Evolutionary conservation across 805 yeast genomes (phyloP).

Genomic region (Candida qinlingensis): DNA sequence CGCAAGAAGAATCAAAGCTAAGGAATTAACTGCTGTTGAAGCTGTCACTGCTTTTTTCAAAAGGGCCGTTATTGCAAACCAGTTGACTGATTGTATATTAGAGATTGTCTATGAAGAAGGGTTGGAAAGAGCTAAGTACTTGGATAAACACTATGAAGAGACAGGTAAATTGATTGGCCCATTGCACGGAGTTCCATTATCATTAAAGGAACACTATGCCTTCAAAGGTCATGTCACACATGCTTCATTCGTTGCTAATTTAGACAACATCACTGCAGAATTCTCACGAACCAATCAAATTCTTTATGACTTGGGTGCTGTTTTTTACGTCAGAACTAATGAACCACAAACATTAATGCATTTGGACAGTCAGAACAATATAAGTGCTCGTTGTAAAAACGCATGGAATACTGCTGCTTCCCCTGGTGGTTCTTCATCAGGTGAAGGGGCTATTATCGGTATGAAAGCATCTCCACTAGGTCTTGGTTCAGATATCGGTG

Average conservation of each 20-base stretch:
- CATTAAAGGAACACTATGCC: slow-evolving; percentile 61
- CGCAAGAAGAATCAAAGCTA: slow-evolving; percentile 13
- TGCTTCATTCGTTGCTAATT: slow-evolving; percentile 52
- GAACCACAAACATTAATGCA: slow-evolving; percentile 72
- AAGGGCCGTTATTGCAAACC: slow-evolving; percentile 60
- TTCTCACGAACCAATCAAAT: slow-evolving; percentile 45
- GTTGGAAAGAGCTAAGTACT: slow-evolving; percentile 45
- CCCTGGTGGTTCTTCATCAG: slow-evolving; percentile 72
- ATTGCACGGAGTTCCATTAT: slow-evolving; percentile 64
- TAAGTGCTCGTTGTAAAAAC: slow-evolving; percentile 55
- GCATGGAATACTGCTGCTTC: slow-evolving; percentile 52
- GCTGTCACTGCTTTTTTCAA: slow-evolving; percentile 23
- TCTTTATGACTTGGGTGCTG: slow-evolving; percentile 34
- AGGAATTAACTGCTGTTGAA: slow-evolving; percentile 19
- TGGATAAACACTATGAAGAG: slow-evolving; percentile 45
- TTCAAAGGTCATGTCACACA: slow-evolving; percentile 49
- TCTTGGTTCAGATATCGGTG: slow-evolving; percentile 69
- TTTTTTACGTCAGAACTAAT: slow-evolving; percentile 58
- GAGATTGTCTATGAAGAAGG: slow-evolving; percentile 65
- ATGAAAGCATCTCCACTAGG: slow-evolving; percentile 59
- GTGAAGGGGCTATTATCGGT: slow-evolving; percentile 62
- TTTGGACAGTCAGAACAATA: slow-evolving; percentile 54
- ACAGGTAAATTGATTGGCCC: slow-evolving; percentile 58
- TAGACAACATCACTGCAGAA: slow-evolving; percentile 41
- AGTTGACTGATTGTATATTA: slow-evolving; percentile 53